Conservation (phyloP, 176 grass and related monocot species). For the Chrysopogon serrulatus region DNA sequence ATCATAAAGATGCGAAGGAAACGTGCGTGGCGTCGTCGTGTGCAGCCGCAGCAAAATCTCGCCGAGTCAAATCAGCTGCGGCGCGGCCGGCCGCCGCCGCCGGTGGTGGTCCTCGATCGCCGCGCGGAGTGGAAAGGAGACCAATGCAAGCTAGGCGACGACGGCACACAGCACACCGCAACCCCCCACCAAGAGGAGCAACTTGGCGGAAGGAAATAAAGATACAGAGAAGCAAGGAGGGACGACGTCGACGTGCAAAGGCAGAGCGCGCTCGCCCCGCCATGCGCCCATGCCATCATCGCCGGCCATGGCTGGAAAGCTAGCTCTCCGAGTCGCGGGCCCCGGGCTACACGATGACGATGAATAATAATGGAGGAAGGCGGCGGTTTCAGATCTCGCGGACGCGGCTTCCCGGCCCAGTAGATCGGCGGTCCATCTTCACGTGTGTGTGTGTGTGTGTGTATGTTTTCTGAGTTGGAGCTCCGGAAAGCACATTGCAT, state of each 20-base stretch:
- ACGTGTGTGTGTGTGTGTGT: too few relatives aligned
- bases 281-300: too few relatives aligned
- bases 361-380: slow-evolving; percentile 37
- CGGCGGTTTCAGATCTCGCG: slow-evolving; percentile 26
- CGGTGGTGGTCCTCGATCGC: not conserved
- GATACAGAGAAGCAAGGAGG: too few relatives aligned
- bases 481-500: not conserved
- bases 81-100: too few relatives aligned
- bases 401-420: not conserved
- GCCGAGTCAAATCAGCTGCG: not conserved
- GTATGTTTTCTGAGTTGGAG: slow-evolving; percentile 6
- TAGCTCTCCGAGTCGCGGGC: not conserved
- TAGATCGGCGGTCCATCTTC: slow-evolving; percentile 1
- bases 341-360: not conserved
- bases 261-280: too few relatives aligned
- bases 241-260: not conserved
- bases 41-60: not conserved
- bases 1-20: not conserved
- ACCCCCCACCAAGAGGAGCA: not conserved
- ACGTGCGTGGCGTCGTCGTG: not conserved
- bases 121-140: not conserved
- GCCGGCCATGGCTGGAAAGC: slow-evolving; percentile 7
- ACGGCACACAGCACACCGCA: not conserved
- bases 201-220: too few relatives aligned
- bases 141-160: not conserved